Evolutionary conservation across 805 yeast species (phyloP).

Genomic region (Myxozyma vanderwaltii): DNA sequence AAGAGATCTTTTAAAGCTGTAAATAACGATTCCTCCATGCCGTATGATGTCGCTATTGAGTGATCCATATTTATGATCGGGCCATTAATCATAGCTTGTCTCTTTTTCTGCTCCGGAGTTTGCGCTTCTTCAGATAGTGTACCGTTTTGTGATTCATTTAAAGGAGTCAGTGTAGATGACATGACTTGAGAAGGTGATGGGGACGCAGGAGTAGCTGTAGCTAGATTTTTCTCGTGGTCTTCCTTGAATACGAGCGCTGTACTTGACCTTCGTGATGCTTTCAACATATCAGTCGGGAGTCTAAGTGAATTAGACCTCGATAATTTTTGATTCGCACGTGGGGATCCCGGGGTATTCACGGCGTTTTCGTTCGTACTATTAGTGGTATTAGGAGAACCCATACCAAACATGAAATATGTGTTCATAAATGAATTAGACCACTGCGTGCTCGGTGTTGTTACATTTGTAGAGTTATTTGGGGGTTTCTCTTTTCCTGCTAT

Average conservation of each 20-base stretch:
- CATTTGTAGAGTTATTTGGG: conserved; percentile 27
- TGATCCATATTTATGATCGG: conserved; percentile 73
- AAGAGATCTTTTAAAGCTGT: conserved; percentile 80
- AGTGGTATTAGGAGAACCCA: background rate
- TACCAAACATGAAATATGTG: conserved; percentile 8
- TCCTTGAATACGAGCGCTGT: background rate
- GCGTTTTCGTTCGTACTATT: background rate
- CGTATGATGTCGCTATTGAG: conserved; percentile 56
- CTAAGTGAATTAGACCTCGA: conserved; percentile 4
- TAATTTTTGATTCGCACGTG: background rate
- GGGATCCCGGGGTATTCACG: background rate
- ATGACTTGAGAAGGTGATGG: background rate
- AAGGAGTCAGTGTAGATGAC: background rate
- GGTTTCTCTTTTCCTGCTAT: conserved; percentile 18
- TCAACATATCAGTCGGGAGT: conserved; percentile 24
- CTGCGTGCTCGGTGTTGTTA: background rate
- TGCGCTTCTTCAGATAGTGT: conserved; percentile 21
- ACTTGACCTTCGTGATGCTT: conserved; percentile 10
- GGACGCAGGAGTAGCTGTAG: background rate
- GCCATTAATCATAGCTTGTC: conserved; percentile 20
- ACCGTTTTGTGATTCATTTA: background rate
- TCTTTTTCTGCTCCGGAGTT: conserved; percentile 31
- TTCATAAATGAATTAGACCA: conserved; percentile 2
- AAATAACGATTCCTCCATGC: conserved; percentile 54
- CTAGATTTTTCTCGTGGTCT: background rate